A percentile compares a stretch with the other conserved stretches of the same genome.
phyloP scores from a whole-genome alignment of 2,329 filamentous ascomycete species.

The Lasiodiplodia hormozganensis region DNA sequence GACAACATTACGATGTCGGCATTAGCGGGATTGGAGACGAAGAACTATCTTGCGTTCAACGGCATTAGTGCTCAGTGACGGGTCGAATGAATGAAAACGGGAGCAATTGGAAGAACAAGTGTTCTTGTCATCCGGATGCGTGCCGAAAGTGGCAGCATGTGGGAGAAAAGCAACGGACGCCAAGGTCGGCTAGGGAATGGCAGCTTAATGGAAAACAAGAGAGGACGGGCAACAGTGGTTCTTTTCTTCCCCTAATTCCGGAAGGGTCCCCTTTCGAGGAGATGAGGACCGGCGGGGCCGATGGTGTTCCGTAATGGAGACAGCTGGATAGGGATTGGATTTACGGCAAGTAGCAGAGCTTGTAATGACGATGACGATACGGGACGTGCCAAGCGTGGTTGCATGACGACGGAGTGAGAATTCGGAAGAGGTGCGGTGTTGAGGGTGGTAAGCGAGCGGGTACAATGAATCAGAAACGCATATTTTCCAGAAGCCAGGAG shows the following conservation, averaged over 20 bases:
- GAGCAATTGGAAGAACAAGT: neutral
- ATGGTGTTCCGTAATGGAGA: neutral
- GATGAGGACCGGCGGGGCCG: constrained; percentile 16
- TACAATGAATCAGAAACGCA: constrained; percentile 10
- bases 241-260: constrained; percentile 20
- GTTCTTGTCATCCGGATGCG: neutral
- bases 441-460: neutral
- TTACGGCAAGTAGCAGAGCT: neutral
- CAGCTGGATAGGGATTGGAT: constrained; percentile 6
- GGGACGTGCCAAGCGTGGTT: neutral
- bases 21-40: constrained; percentile 51
- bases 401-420: constrained; percentile 5
- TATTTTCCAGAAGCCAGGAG: constrained; percentile 21
- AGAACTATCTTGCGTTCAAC: constrained; percentile 65
- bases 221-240: constrained; percentile 10
- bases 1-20: constrained; percentile 47
- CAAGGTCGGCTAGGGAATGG: neutral
- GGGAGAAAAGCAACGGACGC: neutral
- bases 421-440: neutral
- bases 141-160: neutral
- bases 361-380: constrained; percentile 6
- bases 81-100: neutral
- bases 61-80: constrained; percentile 37
- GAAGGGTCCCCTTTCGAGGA: constrained; percentile 19
- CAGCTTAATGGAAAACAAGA: neutral